Evolutionary conservation across 495 filamentous ascomycete genomes (phyloP).

Genomic region (Friedmanniomyces simplex): DNA sequence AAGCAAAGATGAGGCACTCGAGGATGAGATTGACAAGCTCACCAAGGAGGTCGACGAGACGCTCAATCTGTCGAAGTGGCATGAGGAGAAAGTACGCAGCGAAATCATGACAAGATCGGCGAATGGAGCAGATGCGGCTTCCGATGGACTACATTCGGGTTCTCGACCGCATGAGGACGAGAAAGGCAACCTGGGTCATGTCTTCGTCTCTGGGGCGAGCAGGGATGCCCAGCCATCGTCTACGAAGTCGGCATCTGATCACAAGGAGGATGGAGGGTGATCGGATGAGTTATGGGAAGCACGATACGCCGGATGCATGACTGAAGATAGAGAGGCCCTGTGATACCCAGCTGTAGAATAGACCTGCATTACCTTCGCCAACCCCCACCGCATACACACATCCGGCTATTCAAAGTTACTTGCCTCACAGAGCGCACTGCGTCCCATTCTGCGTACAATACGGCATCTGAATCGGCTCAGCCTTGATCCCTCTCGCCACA

Average conservation of each 20-base stretch:
- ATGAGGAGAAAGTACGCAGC: slow-evolving; percentile 15
- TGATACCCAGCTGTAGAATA: neutral
- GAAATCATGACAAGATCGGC: neutral
- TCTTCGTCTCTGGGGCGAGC: slow-evolving; percentile 7
- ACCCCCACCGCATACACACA: neutral
- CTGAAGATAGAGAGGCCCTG: neutral
- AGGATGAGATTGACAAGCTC: slow-evolving; percentile 34
- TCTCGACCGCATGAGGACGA: neutral
- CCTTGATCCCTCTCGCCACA: slow-evolving; percentile 51
- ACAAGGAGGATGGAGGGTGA: neutral
- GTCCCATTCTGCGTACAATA: slow-evolving; percentile 40
- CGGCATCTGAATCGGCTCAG: slow-evolving; percentile 47
- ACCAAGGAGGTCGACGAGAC: slow-evolving; percentile 33
- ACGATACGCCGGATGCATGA: neutral
- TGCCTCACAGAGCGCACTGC: slow-evolving; percentile 17
- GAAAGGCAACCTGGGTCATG: slow-evolving; percentile 12
- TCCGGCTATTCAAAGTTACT: no score
- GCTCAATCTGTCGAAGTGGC: slow-evolving; percentile 26
- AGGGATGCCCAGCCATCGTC: neutral
- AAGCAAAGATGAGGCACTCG: slow-evolving; percentile 42
- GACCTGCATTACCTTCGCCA: neutral
- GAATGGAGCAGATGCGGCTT: neutral
- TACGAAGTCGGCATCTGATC: neutral
- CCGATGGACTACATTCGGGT: neutral
- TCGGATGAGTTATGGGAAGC: no score